Percentiles rank a stretch among this genome's conserved stretches.
Conservation (phyloP, 2,329 filamentous ascomycete species). For the Pestalotiopsis sp. region DNA sequence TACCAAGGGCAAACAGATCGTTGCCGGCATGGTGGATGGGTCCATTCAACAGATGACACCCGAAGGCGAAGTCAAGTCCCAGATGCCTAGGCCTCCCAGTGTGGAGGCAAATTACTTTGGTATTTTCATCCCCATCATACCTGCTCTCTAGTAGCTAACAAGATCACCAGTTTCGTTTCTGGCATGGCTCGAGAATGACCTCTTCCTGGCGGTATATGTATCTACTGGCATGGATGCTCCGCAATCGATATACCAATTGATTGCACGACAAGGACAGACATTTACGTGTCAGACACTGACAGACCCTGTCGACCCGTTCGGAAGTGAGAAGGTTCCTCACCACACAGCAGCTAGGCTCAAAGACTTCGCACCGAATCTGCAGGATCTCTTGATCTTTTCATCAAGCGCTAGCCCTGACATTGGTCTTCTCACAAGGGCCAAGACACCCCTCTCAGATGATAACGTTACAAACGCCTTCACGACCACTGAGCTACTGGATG, state of each 20-base stretch:
- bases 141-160: conserved; percentile 24
- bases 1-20: conserved; percentile 86
- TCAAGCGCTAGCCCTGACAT: conserved; percentile 82
- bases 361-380: conserved; percentile 77
- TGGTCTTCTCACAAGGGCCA: conserved; percentile 75
- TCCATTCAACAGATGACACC: conserved; percentile 82
- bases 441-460: conserved; percentile 64
- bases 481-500: conserved; percentile 70
- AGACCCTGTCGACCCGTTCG: conserved; percentile 75
- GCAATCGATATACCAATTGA: conserved; percentile 75
- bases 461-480: conserved; percentile 70
- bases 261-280: conserved; percentile 65
- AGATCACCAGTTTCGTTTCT: conserved; percentile 71
- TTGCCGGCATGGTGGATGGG: conserved; percentile 83
- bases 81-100: conserved; percentile 76
- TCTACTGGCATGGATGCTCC: conserved; percentile 58
- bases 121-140: conserved; percentile 40
- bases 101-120: conserved; percentile 66
- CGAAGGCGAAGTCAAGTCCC: conserved; percentile 73
- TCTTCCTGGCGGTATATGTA: conserved; percentile 84
- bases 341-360: conserved; percentile 78
- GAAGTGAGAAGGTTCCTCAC: conserved; percentile 67
- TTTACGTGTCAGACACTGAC: conserved; percentile 76
- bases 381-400: conserved; percentile 79
- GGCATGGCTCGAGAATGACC: conserved; percentile 84